A percentile compares a stretch with the other conserved stretches of the same genome.
Conservation (phyloP, 805 yeast genomes). For the Barnettozyma californica region DNA sequence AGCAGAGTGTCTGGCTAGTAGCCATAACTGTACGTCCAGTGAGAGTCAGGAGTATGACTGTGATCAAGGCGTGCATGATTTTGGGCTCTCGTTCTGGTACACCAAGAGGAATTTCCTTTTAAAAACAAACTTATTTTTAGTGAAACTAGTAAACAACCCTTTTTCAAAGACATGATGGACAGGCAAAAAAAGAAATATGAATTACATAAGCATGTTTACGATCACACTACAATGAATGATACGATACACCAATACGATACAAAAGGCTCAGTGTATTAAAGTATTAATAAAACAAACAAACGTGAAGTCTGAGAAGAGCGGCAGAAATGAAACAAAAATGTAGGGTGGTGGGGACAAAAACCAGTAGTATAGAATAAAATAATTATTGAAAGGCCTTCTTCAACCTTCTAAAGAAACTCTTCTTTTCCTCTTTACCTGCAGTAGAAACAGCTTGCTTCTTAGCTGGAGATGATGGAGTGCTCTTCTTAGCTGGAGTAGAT, state of each 20-base stretch:
- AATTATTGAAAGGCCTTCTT: conserved; percentile 17
- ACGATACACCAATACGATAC: background rate
- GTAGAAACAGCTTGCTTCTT: conserved; percentile 1
- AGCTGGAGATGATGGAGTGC: conserved; percentile 5
- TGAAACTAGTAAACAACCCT: background rate
- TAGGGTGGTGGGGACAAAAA: too few species aligned
- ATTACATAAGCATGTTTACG: background rate
- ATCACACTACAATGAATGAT: too few species aligned
- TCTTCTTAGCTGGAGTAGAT: conserved; percentile 2
- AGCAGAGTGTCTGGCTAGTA: conserved; percentile 25
- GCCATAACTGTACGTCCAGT: background rate
- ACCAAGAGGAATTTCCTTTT: background rate
- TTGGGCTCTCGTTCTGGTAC: background rate
- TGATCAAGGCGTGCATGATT: background rate
- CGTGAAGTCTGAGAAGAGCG: background rate
- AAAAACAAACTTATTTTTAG: background rate
- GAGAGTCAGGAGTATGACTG: background rate
- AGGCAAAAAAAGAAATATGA: background rate
- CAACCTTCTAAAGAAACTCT: conserved; percentile 20
- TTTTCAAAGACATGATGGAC: background rate
- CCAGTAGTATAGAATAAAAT: too few species aligned
- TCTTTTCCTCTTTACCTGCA: conserved; percentile 19
- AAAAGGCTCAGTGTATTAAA: conserved; percentile 1
- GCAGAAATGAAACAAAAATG: too few species aligned
- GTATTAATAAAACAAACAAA: background rate